Base-by-base conservation (phyloP, 805 yeast species). In the Clavispora carvajalis region DNA sequence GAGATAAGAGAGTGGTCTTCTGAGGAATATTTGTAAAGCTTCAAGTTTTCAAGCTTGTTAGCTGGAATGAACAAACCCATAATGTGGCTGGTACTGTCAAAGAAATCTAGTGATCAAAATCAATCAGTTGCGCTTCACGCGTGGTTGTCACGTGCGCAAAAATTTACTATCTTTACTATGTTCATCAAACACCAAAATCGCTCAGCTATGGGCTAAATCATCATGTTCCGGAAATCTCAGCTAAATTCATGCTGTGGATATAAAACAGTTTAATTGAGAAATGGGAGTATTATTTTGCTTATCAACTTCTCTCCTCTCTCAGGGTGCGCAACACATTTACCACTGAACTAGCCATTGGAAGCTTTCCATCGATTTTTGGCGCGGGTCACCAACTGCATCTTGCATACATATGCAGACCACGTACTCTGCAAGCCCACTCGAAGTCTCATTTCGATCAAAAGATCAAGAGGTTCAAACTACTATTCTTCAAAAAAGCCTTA, bases 1-100 rank as follows among this genome's bases (percentile, higher is more conserved):
- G 96, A 83, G 19, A 82, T 65, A 31, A 85, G 61, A 1, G 96
- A 88, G 44, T 82, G 81, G 58, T 90, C 98, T 53, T 84, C 95
- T 30, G 88, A 75, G 39, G 80, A 76, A 57, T 85, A 84, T 54
- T 76, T 76, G 65, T 80, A 80, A 39, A 74, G 64, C 62, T 69
- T 78, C 60, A 76, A 67, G 60, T 75, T 78, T 40, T 60, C 69
- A 41, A 74, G 69, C 51, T 72, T 73, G 36, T 63, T 60, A 36
- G 61, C 64, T 18, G 87, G 85, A 41, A 82, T 71, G 60, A 79
- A 82, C 47, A 73, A 69, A 18, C 89, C 88, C 90, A 82, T 82
- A 37, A n/a, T n/a, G n/a, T n/a, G n/a, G n/a, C 33, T 24, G 25
- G 28, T 23, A n/a, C 11, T 10, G 16, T n/a, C n/a, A n/a, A n/a